Conservation (phyloP, 2,329 filamentous ascomycete species). For the Fusarium annulatum region DNA sequence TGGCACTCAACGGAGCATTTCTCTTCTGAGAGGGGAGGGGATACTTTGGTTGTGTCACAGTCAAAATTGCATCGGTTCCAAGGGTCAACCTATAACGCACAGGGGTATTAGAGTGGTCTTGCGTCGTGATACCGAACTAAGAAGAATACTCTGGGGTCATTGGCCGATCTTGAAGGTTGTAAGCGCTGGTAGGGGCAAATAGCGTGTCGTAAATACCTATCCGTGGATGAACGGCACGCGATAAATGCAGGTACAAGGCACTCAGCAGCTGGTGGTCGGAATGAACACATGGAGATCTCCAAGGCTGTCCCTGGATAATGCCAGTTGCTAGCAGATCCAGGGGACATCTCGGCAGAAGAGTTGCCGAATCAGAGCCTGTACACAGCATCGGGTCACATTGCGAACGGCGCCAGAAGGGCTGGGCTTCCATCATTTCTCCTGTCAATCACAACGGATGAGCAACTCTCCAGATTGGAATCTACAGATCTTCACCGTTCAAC, state of each 20-base stretch:
- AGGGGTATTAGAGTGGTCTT: slow-evolving; percentile 35
- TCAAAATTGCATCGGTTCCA: slow-evolving; percentile 46
- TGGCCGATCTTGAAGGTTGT: slow-evolving; percentile 22
- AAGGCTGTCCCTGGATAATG: slow-evolving; percentile 10
- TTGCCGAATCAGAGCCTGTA: slow-evolving; percentile 10
- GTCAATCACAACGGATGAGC: slow-evolving; percentile 31
- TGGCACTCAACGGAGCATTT: slow-evolving; percentile 26
- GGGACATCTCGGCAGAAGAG: slow-evolving; percentile 12
- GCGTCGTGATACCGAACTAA: slow-evolving; percentile 29
- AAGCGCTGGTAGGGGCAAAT: slow-evolving; percentile 24
- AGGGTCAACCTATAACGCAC: slow-evolving; percentile 40
- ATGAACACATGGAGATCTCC: slow-evolving; percentile 37
- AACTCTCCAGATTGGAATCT: slow-evolving; percentile 34
- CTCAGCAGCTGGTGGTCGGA: background rate
- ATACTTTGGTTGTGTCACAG: slow-evolving; percentile 35
- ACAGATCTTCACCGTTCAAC: slow-evolving; percentile 33
- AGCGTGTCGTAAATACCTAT: slow-evolving; percentile 36
- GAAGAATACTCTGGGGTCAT: slow-evolving; percentile 10
- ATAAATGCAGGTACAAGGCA: slow-evolving; percentile 41
- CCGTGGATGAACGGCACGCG: slow-evolving; percentile 15
- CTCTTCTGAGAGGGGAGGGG: slow-evolving; percentile 7
- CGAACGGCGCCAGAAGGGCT: slow-evolving; percentile 34
- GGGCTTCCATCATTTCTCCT: slow-evolving; percentile 37
- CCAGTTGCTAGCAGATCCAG: background rate
- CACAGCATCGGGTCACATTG: slow-evolving; percentile 1